phyloP scores from a whole-genome alignment of 805 yeast species.

The Jamesozyma rosinii region DNA sequence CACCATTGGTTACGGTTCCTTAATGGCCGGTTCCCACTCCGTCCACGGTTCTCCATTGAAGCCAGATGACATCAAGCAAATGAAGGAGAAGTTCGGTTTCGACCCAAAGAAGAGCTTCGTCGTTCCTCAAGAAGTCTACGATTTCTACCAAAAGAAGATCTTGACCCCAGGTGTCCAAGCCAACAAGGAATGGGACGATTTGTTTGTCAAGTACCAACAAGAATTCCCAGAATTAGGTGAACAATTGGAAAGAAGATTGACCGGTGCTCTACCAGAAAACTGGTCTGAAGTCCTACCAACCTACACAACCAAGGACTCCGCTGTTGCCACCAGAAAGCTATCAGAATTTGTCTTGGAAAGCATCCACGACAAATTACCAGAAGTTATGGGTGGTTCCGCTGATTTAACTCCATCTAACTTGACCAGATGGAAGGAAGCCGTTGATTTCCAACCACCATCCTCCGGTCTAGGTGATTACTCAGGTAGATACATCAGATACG shows the following conservation, averaged over 20 bases:
- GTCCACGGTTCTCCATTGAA: constrained; percentile 97
- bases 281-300: constrained; percentile 75
- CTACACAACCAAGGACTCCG: constrained; percentile 67
- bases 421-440: constrained; percentile 76
- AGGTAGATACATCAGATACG: constrained; percentile 93
- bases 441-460: constrained; percentile 85
- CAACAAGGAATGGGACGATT: constrained; percentile 67
- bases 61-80: constrained; percentile 81
- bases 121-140: constrained; percentile 78
- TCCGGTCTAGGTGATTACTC: constrained; percentile 73
- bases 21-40: constrained; percentile 72
- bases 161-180: constrained; percentile 54
- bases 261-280: constrained; percentile 66
- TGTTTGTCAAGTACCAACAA: constrained; percentile 50
- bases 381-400: constrained; percentile 95
- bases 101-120: constrained; percentile 72
- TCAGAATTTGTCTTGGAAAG: constrained; percentile 69
- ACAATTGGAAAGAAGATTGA: constrained; percentile 71
- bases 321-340: constrained; percentile 90
- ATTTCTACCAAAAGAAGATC: constrained; percentile 47
- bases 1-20: constrained; percentile 90
- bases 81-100: constrained; percentile 79
- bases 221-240: constrained; percentile 73
- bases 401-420: constrained; percentile 95
- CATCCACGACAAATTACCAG: constrained; percentile 63